Evolutionary conservation across 495 filamentous ascomycete genomes (phyloP).

Genomic region (Umbilicaria muhlenbergii): DNA sequence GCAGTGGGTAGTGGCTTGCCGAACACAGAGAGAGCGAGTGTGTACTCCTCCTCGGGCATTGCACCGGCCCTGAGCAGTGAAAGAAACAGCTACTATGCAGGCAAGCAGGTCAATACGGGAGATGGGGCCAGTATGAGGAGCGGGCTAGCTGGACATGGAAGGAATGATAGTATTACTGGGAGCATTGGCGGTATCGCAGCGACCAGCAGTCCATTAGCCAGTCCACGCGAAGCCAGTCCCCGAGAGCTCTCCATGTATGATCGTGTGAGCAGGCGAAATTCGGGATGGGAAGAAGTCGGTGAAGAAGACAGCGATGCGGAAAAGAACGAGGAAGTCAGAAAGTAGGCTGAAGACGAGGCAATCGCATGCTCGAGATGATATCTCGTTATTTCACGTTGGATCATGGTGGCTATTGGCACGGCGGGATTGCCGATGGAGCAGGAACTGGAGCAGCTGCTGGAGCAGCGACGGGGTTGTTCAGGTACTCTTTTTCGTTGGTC

Average conservation of each 20-base stretch:
- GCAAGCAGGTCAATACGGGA: slow-evolving; percentile 38
- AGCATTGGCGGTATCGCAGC: slow-evolving; percentile 45
- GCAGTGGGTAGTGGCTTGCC: slow-evolving; percentile 42
- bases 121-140: slow-evolving; percentile 71
- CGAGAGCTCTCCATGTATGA: slow-evolving; percentile 18
- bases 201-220: slow-evolving; percentile 43
- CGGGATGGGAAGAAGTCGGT: slow-evolving; percentile 43
- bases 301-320: slow-evolving; percentile 26
- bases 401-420: too few relatives aligned
- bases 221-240: slow-evolving; percentile 29
- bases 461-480: background rate
- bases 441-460: too few relatives aligned
- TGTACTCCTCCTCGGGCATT: slow-evolving; percentile 69
- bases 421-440: too few relatives aligned
- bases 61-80: slow-evolving; percentile 50
- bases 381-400: too few relatives aligned
- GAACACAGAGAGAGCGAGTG: slow-evolving; percentile 64
- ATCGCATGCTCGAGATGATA: too few relatives aligned
- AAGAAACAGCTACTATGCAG: slow-evolving; percentile 64
- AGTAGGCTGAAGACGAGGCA: too few relatives aligned
- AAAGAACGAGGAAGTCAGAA: slow-evolving; percentile 5
- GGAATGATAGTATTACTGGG: slow-evolving; percentile 68
- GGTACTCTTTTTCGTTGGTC: background rate
- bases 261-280: slow-evolving; percentile 43
- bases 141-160: slow-evolving; percentile 55